Percentiles rank a stretch among this genome's conserved stretches.
phyloP scores from a whole-genome alignment of 345 rosid species.

The Acer campestre region DNA sequence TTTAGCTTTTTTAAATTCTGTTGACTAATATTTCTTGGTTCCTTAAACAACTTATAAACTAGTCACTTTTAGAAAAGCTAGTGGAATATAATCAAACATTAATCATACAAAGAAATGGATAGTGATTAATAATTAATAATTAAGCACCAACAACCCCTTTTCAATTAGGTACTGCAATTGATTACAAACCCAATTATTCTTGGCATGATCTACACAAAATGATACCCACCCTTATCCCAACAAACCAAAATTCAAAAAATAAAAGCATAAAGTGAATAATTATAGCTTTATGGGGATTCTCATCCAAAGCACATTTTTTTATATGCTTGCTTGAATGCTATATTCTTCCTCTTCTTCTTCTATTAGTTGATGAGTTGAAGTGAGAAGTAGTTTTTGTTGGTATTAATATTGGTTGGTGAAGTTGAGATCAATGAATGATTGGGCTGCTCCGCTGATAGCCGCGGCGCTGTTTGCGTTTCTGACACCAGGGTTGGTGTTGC shows the following conservation, averaged over 20 bases:
- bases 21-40: neutral
- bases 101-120: neutral
- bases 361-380: neutral
- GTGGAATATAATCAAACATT: neutral
- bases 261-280: neutral
- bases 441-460: slow-evolving; percentile 93
- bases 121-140: slow-evolving; percentile 22
- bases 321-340: neutral
- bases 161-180: neutral
- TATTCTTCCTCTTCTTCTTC: neutral
- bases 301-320: neutral
- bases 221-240: slow-evolving; percentile 34
- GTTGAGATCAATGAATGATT: slow-evolving; percentile 55
- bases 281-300: slow-evolving; percentile 29
- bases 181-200: neutral
- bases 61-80: neutral
- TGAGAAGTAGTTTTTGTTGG: neutral
- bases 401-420: neutral
- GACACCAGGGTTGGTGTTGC: slow-evolving; percentile 72
- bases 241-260: slow-evolving; percentile 1
- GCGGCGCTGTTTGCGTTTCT: slow-evolving; percentile 84
- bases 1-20: neutral
- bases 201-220: neutral
- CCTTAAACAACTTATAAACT: neutral
- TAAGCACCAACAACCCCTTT: neutral